These are phyloP conservation scores for Globisporangium cylindrosporum DNA, from an alignment of 352 stramenopile genomes.

Conservation along the genomic window DNA sequence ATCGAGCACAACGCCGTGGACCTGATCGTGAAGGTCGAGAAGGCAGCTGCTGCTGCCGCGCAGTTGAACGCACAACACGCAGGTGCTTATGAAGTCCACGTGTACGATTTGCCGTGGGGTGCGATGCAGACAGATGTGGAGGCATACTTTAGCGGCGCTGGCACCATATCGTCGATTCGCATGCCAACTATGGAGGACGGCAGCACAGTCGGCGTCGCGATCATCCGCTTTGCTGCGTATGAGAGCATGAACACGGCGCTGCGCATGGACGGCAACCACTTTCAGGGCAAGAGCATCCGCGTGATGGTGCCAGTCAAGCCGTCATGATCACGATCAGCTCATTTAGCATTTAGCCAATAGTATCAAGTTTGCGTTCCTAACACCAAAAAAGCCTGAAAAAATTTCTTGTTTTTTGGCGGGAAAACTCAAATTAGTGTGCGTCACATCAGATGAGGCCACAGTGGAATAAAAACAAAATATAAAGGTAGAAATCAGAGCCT, in stretches of 20 bases:
- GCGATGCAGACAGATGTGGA: slow-evolving; percentile 46
- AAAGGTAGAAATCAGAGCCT: not conserved
- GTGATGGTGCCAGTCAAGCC: slow-evolving; percentile 29
- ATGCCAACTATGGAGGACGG: slow-evolving; percentile 74
- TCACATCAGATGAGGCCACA: not conserved
- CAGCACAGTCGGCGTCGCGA: slow-evolving; percentile 63
- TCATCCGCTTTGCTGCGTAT: slow-evolving; percentile 53
- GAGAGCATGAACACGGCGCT: slow-evolving; percentile 52
- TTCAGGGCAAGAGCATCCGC: slow-evolving; percentile 64
- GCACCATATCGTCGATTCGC: slow-evolving; percentile 46
- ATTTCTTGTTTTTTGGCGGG: not conserved
- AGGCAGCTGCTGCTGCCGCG: slow-evolving; percentile 20
- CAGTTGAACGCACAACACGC: slow-evolving; percentile 6
- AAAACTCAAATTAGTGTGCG: not conserved
- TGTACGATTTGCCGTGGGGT: slow-evolving; percentile 65
- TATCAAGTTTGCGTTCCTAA: not conserved
- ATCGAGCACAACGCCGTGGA: slow-evolving; percentile 23
- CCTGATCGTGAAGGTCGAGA: slow-evolving; percentile 51
- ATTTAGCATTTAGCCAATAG: not conserved
- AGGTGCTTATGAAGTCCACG: slow-evolving; percentile 46
- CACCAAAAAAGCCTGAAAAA: not conserved
- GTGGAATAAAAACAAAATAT: not conserved
- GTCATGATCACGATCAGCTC: not conserved
- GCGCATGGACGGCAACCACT: slow-evolving; percentile 67
- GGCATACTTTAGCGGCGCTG: slow-evolving; percentile 62